Conservation (phyloP, 225 moss, liverwort and hornwort species). For the Climacium dendroides region DNA sequence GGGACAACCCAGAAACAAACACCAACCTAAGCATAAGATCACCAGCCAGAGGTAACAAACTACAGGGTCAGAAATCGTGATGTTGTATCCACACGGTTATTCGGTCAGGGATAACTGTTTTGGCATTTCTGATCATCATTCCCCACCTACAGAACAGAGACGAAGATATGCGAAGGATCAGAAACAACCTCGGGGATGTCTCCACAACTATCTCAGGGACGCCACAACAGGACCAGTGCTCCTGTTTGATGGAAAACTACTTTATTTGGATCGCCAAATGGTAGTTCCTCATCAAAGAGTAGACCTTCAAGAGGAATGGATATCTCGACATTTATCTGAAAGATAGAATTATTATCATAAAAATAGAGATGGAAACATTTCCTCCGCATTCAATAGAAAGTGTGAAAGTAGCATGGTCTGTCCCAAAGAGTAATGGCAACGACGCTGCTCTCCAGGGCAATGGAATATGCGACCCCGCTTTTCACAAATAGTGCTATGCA, state of each 20-base stretch:
- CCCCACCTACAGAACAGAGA: not conserved
- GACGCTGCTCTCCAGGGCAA: slow-evolving; percentile 51
- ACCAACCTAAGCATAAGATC: not conserved
- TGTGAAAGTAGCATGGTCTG: not conserved
- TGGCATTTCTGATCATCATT: slow-evolving; percentile 17
- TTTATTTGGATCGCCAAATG: too few species aligned
- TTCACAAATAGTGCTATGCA: not conserved
- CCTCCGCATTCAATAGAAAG: not conserved
- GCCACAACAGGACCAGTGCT: too few species aligned
- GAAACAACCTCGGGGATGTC: not conserved
- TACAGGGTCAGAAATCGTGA: not conserved
- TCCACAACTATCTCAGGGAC: not conserved
- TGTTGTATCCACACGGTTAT: slow-evolving; percentile 11
- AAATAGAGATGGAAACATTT: too few species aligned
- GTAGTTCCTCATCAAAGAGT: too few species aligned
- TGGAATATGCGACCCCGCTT: slow-evolving; percentile 24
- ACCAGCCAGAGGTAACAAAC: not conserved
- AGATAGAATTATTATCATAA: too few species aligned
- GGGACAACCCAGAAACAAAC: too few species aligned
- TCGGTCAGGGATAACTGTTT: slow-evolving; percentile 38
- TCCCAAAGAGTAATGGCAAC: slow-evolving; percentile 29
- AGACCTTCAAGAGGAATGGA: not conserved
- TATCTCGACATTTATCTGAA: not conserved
- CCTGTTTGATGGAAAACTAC: too few species aligned
- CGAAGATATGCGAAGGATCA: not conserved